Conservation (phyloP, 176 grass and related monocot species). For the Oryza coarctata region DNA sequence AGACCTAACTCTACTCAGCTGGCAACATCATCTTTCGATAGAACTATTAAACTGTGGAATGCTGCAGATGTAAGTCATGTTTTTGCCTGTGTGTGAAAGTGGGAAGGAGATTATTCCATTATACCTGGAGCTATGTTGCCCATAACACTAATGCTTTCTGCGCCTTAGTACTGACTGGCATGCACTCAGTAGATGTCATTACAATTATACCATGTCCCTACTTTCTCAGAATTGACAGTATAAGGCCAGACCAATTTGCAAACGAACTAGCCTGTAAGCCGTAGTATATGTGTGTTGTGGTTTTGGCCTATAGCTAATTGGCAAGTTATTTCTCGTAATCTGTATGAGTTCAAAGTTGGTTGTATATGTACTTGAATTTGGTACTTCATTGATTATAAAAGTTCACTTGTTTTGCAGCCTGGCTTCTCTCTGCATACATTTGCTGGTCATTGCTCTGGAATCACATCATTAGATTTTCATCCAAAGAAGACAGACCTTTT, state of each 20-base stretch:
- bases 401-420: constrained; percentile 60
- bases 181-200: constrained; percentile 5
- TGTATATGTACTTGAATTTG: constrained; percentile 6
- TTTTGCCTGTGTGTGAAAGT: constrained; percentile 19
- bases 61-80: constrained; percentile 73
- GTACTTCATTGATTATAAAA: constrained; percentile 10
- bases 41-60: constrained; percentile 87
- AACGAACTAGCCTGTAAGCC: not conserved
- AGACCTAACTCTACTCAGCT: constrained; percentile 79
- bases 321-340: not conserved
- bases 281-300: not conserved
- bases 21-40: constrained; percentile 96
- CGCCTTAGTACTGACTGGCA: not conserved
- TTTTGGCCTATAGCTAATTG: not conserved
- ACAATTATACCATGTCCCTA: not conserved
- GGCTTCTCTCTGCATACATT: constrained; percentile 75
- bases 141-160: not conserved
- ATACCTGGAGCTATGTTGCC: not conserved
- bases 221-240: not conserved
- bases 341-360: not conserved
- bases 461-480: constrained; percentile 97
- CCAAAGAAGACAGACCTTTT: constrained; percentile 92
- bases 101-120: not conserved
- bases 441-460: constrained; percentile 53
- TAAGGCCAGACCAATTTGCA: not conserved